Percentiles rank a stretch among this genome's conserved stretches.
Evolutionary conservation across 768 basidiomycete species (phyloP).

Genomic region (Tricholomella constricta): DNA sequence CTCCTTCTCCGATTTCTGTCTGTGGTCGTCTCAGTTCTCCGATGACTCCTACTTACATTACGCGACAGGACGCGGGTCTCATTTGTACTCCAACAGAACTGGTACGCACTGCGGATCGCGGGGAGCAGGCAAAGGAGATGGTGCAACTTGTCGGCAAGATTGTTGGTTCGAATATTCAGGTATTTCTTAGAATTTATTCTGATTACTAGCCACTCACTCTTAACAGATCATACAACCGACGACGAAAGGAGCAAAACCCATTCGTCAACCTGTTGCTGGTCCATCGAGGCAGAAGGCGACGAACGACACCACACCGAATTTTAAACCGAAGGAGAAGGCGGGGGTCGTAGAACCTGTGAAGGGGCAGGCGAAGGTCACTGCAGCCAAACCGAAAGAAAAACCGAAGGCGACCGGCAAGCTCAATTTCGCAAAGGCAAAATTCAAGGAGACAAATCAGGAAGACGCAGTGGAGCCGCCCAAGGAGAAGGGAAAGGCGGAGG

Average conservation of each 20-base stretch:
- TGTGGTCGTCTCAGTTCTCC: constrained; percentile 26
- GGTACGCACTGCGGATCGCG: constrained; percentile 42
- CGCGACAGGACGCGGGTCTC: constrained; percentile 44
- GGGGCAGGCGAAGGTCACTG: constrained; percentile 2
- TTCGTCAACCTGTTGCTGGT: constrained; percentile 43
- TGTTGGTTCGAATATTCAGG: constrained; percentile 47
- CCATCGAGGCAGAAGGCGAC: constrained; percentile 34
- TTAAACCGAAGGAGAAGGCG: constrained; percentile 8
- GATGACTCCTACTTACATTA: background rate
- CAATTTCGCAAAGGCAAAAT: constrained; percentile 24
- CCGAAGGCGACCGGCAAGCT: constrained; percentile 20
- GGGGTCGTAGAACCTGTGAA: constrained; percentile 13
- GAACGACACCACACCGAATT: background rate
- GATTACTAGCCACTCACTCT: background rate
- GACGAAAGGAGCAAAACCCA: constrained; percentile 18
- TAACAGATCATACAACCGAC: constrained; percentile 9
- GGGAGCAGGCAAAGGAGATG: constrained; percentile 41
- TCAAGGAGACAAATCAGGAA: constrained; percentile 13
- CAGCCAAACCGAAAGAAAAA: constrained; percentile 17
- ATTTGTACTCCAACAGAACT: constrained; percentile 42
- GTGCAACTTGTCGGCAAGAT: constrained; percentile 50
- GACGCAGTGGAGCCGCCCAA: constrained; percentile 11
- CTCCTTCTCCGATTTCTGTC: constrained; percentile 63
- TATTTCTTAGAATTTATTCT: constrained; percentile 19
- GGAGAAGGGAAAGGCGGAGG: constrained; percentile 20